Percentiles rank a stretch among this genome's conserved stretches.
phyloP scores from a whole-genome alignment of 2,329 filamentous ascomycete species.

The Lasiodiplodia theobromae region DNA sequence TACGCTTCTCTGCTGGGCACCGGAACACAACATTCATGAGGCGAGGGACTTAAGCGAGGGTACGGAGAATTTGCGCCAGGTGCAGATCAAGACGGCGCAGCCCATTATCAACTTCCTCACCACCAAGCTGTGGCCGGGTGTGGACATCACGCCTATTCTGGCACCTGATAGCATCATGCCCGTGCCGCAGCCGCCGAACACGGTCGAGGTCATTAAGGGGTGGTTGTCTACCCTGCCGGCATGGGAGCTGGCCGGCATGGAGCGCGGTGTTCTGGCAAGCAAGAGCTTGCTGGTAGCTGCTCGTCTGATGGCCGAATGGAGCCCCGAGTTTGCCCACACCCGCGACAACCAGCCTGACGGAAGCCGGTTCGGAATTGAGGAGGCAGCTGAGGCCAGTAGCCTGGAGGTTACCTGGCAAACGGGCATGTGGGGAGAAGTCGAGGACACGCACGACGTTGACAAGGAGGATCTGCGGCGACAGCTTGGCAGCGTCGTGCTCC shows the following conservation, averaged over 20 bases:
- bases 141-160: slow-evolving; percentile 82
- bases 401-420: slow-evolving; percentile 93
- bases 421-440: slow-evolving; percentile 91
- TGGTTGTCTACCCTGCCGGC: slow-evolving; percentile 77
- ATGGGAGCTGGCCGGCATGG: slow-evolving; percentile 86
- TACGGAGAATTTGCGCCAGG: slow-evolving; percentile 69
- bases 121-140: slow-evolving; percentile 80
- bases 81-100: slow-evolving; percentile 73
- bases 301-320: slow-evolving; percentile 86
- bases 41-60: slow-evolving; percentile 50
- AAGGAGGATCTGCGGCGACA: slow-evolving; percentile 88
- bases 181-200: slow-evolving; percentile 72
- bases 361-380: slow-evolving; percentile 75
- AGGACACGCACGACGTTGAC: slow-evolving; percentile 97
- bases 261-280: slow-evolving; percentile 81
- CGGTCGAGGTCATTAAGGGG: slow-evolving; percentile 76
- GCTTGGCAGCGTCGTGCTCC: slow-evolving; percentile 82
- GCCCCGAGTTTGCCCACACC: slow-evolving; percentile 68
- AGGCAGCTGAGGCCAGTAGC: slow-evolving; percentile 78
- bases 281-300: slow-evolving; percentile 85
- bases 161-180: slow-evolving; percentile 80
- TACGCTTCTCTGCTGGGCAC: slow-evolving; percentile 89
- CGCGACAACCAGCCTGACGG: slow-evolving; percentile 49
- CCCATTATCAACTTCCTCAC: slow-evolving; percentile 76
- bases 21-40: slow-evolving; percentile 60